Evolutionary conservation across 2,329 filamentous ascomycete species (phyloP), one percentile per base, ranked within the genome.

Genomic region (Coleophoma eucalyptorum): DNA sequence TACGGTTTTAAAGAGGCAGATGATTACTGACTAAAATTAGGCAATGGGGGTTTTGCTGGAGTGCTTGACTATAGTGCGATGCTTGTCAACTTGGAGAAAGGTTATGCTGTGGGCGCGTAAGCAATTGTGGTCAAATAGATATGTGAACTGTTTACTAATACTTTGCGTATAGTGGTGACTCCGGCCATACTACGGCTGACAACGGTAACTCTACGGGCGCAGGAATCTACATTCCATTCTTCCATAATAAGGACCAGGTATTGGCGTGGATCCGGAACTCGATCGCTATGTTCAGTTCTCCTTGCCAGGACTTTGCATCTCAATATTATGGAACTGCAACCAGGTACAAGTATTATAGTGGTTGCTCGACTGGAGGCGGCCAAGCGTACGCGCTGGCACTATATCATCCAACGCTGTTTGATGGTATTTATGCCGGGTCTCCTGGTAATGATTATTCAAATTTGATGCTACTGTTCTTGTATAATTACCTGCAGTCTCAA

Each of bases 361-460:
- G 69, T 3, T 72, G 68, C 34, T 71, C 67, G 1, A 72, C 69
- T 2, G 69, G 68, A 6, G 69, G 69, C 13, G 67, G 64, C 6
- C 68, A 71, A 57, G 69, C 64, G 2, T 70, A 67, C 49, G 65
- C 69, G 10, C 55, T 71, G 15, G 68, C 68, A 2, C 65, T 69
- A 45, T 67, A 59, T 20, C 60, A 72, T 52, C 67, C 69, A 1
- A 55, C 64, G 0, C 54, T 71, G 1, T 72, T 72, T 37, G 67
- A 71, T 54, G 69, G 70, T 0, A 72, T 72, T n/a, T 57, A 63
- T 41, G 69, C 68, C 4, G 67, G 67, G 11, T 62, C 56, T 46
- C 69, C 69, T 10, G 69, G 68, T 0, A 70, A 46, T 20, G 20
- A 13, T 18, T 50, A 50, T 18, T 40, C 34, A 5, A 42, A 50